phyloP scores from a whole-genome alignment of 352 stramenopile species.

The Phytophthora pinifolia region DNA sequence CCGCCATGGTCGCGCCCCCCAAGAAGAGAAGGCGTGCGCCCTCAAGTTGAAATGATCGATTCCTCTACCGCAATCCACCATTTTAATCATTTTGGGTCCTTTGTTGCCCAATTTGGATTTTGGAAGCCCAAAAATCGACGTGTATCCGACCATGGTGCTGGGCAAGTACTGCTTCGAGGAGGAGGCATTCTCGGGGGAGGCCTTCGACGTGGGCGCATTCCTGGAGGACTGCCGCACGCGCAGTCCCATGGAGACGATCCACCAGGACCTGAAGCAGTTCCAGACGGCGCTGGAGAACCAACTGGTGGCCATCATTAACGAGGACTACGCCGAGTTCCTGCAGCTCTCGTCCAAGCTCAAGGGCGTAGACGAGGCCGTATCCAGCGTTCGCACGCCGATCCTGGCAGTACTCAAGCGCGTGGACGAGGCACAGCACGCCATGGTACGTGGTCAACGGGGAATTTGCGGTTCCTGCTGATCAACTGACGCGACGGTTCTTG shows the following conservation, averaged over 20 bases:
- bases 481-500: too few relatives aligned
- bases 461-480: too few relatives aligned
- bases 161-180: conserved; percentile 85
- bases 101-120: too few relatives aligned
- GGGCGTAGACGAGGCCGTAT: conserved; percentile 83
- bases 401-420: conserved; percentile 79
- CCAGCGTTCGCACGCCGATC: conserved; percentile 72
- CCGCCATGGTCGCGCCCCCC: conserved; percentile 13
- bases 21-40: background rate
- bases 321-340: conserved; percentile 89
- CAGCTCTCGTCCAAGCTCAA: conserved; percentile 88
- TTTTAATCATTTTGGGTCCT: too few relatives aligned
- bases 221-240: conserved; percentile 75
- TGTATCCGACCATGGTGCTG: conserved; percentile 28
- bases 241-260: conserved; percentile 83
- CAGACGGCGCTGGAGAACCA: conserved; percentile 88
- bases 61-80: conserved; percentile 23
- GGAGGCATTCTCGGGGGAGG: conserved; percentile 73
- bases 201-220: conserved; percentile 67
- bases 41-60: conserved; percentile 19
- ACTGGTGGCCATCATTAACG: conserved; percentile 89
- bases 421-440: conserved; percentile 59
- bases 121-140: too few relatives aligned
- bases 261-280: conserved; percentile 84
- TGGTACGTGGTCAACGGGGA: conserved; percentile 36